Percentiles rank a stretch among this genome's conserved stretches.
These are phyloP conservation scores for Pseudogymnoascus sp. DNA, from an alignment of 2,329 filamentous ascomycete species.

Conservation along the genomic window DNA sequence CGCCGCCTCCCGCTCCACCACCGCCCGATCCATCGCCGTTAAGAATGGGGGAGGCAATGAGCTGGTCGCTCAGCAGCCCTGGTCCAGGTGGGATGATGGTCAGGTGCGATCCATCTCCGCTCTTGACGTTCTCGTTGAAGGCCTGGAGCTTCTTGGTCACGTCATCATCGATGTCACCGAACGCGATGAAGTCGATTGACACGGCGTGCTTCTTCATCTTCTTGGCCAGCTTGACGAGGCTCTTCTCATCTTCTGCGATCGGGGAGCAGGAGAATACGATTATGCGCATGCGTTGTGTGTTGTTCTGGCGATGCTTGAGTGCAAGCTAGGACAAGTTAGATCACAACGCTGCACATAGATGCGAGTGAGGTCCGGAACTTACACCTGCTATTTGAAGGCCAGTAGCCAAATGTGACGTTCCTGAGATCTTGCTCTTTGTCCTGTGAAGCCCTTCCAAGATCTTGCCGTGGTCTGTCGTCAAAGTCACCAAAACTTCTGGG, in stretches of 20 bases:
- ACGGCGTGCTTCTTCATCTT: slow-evolving; percentile 99
- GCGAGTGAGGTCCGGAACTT: slow-evolving; percentile 34
- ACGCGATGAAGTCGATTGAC: slow-evolving; percentile 87
- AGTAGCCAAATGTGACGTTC: slow-evolving; percentile 79
- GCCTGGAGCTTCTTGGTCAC: slow-evolving; percentile 86
- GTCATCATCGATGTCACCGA: slow-evolving; percentile 87
- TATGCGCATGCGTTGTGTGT: slow-evolving; percentile 91
- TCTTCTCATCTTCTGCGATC: slow-evolving; percentile 81
- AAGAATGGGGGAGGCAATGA: slow-evolving; percentile 82
- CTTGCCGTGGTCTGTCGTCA: slow-evolving; percentile 94
- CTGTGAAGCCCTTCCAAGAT: slow-evolving; percentile 86
- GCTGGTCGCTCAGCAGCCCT: slow-evolving; percentile 85
- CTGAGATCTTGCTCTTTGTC: slow-evolving; percentile 85
- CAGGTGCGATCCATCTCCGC: slow-evolving; percentile 82
- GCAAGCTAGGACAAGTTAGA: slow-evolving; percentile 58
- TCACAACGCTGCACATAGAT: neutral
- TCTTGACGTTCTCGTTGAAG: slow-evolving; percentile 90
- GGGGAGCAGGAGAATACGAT: slow-evolving; percentile 95
- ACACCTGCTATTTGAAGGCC: slow-evolving; percentile 93
- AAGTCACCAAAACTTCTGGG: slow-evolving; percentile 92
- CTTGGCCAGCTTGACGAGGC: slow-evolving; percentile 81
- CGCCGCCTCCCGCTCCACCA: slow-evolving; percentile 45
- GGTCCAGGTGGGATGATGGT: slow-evolving; percentile 85
- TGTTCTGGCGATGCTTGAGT: slow-evolving; percentile 96
- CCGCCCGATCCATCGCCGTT: slow-evolving; percentile 67